These are phyloP conservation scores for Dicorynia guianensis DNA, from an alignment of 306 rosid species.

Conservation along the genomic window DNA sequence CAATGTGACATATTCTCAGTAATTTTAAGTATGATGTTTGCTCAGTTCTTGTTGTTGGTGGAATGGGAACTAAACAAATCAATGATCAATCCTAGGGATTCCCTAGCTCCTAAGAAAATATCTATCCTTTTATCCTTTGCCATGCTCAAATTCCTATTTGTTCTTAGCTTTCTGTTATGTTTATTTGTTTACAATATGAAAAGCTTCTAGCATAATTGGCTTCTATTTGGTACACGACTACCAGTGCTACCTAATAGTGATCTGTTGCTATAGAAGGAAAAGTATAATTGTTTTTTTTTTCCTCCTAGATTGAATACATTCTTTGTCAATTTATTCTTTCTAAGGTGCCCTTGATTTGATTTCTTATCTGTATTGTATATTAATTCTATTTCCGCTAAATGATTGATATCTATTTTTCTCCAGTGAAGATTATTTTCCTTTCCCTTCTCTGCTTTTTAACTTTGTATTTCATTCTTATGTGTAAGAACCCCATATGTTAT, in stretches of 20 bases:
- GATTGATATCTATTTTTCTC: no score
- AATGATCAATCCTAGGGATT: background rate
- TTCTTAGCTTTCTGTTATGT: conserved; percentile 24
- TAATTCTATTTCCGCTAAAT: background rate
- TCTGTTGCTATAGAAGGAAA: conserved; percentile 14
- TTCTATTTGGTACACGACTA: background rate
- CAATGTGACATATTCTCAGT: conserved; percentile 21
- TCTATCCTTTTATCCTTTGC: background rate
- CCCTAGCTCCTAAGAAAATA: background rate
- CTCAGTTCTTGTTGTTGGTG: conserved; percentile 20
- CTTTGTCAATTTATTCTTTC: background rate
- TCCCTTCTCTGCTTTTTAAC: background rate
- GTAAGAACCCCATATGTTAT: conserved; percentile 14
- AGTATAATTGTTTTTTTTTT: background rate
- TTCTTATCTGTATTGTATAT: conserved; percentile 5
- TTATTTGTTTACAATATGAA: conserved; percentile 24
- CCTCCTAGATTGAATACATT: background rate
- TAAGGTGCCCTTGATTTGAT: background rate
- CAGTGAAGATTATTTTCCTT: background rate
- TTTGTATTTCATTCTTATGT: background rate
- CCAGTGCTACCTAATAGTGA: conserved; percentile 5
- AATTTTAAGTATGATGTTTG: conserved; percentile 18
- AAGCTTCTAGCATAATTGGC: conserved; percentile 22
- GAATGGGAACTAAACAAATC: conserved; percentile 29
- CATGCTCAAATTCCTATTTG: background rate